Evolutionary conservation across 345 rosid genomes (phyloP).

Genomic region (Atalantia buxifolia): DNA sequence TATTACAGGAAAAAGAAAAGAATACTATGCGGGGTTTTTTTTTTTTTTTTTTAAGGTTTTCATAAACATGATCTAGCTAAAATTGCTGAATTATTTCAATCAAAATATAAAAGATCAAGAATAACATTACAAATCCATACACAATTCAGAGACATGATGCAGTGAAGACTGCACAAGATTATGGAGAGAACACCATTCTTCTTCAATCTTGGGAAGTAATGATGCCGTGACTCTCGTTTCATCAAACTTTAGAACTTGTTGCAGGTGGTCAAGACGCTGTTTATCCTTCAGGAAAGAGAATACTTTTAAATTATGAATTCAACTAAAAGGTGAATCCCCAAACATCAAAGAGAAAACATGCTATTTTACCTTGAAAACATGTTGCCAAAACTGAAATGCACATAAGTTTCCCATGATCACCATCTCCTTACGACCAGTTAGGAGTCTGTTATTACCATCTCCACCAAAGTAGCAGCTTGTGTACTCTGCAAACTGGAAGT

Average conservation of each 20-base stretch:
- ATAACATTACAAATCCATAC: constrained; percentile 41
- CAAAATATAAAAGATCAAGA: neutral
- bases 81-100: neutral
- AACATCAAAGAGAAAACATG: constrained; percentile 10
- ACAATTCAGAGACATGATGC: constrained; percentile 66
- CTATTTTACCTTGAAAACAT: constrained; percentile 58
- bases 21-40: neutral
- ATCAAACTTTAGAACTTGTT: constrained; percentile 35
- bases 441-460: constrained; percentile 31
- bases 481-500: constrained; percentile 65
- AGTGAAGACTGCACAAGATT: constrained; percentile 68
- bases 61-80: neutral
- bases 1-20: neutral
- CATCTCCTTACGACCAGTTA: constrained; percentile 61
- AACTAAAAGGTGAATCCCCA: constrained; percentile 2
- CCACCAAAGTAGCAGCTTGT: constrained; percentile 46
- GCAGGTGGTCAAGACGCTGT: constrained; percentile 66
- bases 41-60: neutral
- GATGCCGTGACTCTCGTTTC: constrained; percentile 34
- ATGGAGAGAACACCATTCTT: constrained; percentile 90
- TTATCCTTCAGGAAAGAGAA: constrained; percentile 55
- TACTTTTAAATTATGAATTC: constrained; percentile 16
- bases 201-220: constrained; percentile 54
- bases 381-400: constrained; percentile 91
- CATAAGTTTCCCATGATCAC: constrained; percentile 62